Conservation (phyloP, 164 flowering plant species). For the Cinnamomum micranthum region DNA sequence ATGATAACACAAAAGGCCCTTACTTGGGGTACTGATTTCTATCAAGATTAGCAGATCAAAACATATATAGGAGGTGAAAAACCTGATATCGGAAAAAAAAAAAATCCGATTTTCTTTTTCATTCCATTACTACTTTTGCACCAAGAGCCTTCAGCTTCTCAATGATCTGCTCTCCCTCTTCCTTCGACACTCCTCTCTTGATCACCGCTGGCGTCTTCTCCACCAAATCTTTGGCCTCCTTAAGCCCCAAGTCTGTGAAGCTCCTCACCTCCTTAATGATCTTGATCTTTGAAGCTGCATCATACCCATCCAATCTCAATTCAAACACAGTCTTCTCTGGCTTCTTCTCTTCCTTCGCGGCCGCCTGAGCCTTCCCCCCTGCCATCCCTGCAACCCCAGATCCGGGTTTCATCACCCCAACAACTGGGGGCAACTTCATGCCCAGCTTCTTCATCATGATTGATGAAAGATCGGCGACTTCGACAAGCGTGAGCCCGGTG, state of each 20-base stretch:
- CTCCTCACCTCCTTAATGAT: constrained; percentile 74
- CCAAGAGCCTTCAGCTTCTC: constrained; percentile 85
- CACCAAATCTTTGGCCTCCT: constrained; percentile 85
- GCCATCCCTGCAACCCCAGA: constrained; percentile 24
- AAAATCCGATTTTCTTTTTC: no score
- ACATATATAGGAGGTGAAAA: not conserved
- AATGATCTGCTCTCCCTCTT: constrained; percentile 67
- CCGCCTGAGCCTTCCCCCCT: constrained; percentile 25
- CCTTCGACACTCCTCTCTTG: constrained; percentile 72
- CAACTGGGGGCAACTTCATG: constrained; percentile 54
- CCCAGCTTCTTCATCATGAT: constrained; percentile 70
- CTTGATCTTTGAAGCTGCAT: constrained; percentile 75
- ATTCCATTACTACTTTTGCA: constrained; percentile 78
- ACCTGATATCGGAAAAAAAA: not conserved
- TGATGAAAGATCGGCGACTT: constrained; percentile 51
- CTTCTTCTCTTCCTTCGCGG: constrained; percentile 62
- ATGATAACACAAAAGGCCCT: not conserved
- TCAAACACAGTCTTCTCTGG: constrained; percentile 80
- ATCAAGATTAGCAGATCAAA: constrained; percentile 1
- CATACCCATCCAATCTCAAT: constrained; percentile 60
- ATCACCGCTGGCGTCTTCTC: constrained; percentile 74
- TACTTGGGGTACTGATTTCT: not conserved
- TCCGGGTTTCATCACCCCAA: constrained; percentile 73
- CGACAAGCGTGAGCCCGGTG: constrained; percentile 56
- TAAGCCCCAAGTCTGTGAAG: constrained; percentile 77